Base-by-base conservation (phyloP, 768 basidiomycete genomes). In the Hericium erinaceus region DNA sequence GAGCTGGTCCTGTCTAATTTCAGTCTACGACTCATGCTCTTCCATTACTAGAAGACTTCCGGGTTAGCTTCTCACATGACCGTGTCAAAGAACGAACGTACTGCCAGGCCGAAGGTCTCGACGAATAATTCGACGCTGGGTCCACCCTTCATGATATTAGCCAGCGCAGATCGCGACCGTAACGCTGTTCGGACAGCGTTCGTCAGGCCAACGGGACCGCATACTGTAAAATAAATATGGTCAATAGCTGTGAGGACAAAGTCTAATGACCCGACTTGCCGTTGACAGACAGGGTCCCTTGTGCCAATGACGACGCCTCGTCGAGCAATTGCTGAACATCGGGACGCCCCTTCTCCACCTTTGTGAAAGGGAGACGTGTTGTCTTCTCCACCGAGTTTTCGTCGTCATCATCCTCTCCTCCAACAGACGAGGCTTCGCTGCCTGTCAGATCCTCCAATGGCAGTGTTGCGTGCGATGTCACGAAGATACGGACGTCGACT, bases 121-220 rank as follows among this genome's bases (percentile, higher is more conserved):
- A 80, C 69, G 61, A 78, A 75, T 24, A 81, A 64, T 10, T 67
- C 61, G 10, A 80, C 72, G 44, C 71, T 76, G 37, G 79, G 75
- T 2, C 76, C 79, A 4, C 79, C 79, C 33, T 67, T 67, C 33
- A 78, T 58, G 8, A 79, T 64, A 38, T 72, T 33, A 18, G 60
- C 62, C 2, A 76, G 66, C 18, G 61, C 65, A 2, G 74, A 65
- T 10, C 74, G 73, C 11, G 68, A 64, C 10, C 75, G 69, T 54
- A 83, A 54, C 1, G 75, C 75, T 0, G 60, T 55, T 4, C 76
- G 72, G 18, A 77, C 79, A 1, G 69, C 64, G 33, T 67, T 61
- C 0, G 74, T 67, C 11, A 82, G 58, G 3, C 68, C 66, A 22
- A 70, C 69, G 0, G 79, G 73, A 3, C 81, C 81, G 52, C 81